phyloP scores from a whole-genome alignment of 2,329 filamentous ascomycete genomes.

The Ciborinia camelliae region DNA sequence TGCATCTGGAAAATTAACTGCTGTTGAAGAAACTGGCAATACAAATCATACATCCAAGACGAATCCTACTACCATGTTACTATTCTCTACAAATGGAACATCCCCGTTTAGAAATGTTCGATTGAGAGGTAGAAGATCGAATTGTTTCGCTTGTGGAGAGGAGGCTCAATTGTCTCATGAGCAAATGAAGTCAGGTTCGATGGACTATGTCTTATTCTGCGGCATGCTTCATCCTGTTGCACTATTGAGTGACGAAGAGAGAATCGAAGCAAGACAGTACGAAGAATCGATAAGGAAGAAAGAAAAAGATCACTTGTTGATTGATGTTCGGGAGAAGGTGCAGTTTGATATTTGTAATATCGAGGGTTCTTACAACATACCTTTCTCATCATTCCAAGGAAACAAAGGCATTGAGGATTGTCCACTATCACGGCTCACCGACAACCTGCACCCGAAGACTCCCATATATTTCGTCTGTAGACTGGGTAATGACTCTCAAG shows the following conservation, averaged over 20 bases:
- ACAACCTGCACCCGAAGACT: slow-evolving; percentile 41
- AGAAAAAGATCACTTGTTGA: slow-evolving; percentile 51
- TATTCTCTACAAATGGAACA: slow-evolving; percentile 53
- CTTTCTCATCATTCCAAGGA: slow-evolving; percentile 53
- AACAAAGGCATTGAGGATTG: slow-evolving; percentile 27
- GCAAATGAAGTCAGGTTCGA: slow-evolving; percentile 58
- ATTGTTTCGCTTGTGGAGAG: slow-evolving; percentile 74
- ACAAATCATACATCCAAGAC: slow-evolving; percentile 20
- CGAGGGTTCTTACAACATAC: slow-evolving; percentile 71
- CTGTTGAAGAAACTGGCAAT: slow-evolving; percentile 24
- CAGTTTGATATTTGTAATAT: slow-evolving; percentile 81
- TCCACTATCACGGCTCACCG: slow-evolving; percentile 41
- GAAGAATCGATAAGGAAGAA: slow-evolving; percentile 27
- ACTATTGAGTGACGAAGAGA: slow-evolving; percentile 59
- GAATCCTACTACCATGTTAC: slow-evolving; percentile 33
- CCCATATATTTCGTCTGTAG: slow-evolving; percentile 72
- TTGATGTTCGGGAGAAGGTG: slow-evolving; percentile 82
- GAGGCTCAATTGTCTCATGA: slow-evolving; percentile 60
- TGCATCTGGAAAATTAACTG: slow-evolving; percentile 38
- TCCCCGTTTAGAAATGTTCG: slow-evolving; percentile 69
- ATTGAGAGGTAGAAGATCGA: slow-evolving; percentile 63
- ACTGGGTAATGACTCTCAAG: slow-evolving; percentile 74
- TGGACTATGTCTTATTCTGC: slow-evolving; percentile 87
- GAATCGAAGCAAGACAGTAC: slow-evolving; percentile 65
- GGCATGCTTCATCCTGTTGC: slow-evolving; percentile 56